Base-by-base conservation (phyloP, 805 yeast genomes). In the Candida dajiaensis region DNA sequence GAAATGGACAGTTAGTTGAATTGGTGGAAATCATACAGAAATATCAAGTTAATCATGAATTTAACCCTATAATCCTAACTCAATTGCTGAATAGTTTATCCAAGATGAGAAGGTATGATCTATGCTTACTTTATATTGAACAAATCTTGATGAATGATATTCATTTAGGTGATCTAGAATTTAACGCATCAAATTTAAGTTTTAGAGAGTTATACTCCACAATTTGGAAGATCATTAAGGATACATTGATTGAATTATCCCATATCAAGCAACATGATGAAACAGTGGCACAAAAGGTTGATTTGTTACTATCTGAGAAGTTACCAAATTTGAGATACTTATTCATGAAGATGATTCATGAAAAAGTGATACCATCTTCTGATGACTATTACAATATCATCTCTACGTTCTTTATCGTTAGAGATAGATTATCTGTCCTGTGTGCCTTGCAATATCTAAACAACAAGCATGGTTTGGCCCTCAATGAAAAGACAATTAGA, bases 31-130 rank as follows among this genome's bases (percentile, higher is more conserved):
- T 73, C 7, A 21, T 72, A 12, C 41, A 53, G 1, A 50, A 62
- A 42, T 69, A 73, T 63, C 50, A 55, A 2, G 51, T 54, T 3
- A 55, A 58, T 13, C 60, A 72, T 2, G 53, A 53, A 2, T 61
- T 61, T 29, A 68, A 69, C 46, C 61, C 73, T 1, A 60, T 61
- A 1, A 57, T 74, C 13, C 61, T 74, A 5, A 63, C 69, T 7
- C 71, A 69, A 47, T 52, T 75, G 11, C 44, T 76, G 4, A 52
- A 51, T 11, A 65, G 67, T 15, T 69, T 67, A 41, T 44, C 54
- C 8, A 58, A 57, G 15, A 52, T 53, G 13, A 58, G 61, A 29
- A 54, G 66, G 31, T 65, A 60, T 38, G 55, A 59, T 5, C 57
- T 58, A 16, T 65, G 70, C 4, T 57, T 69, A 12, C 47, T 53